Base-by-base conservation (phyloP, 192 early-diverging fungal species). In the Coemansia erecta region DNA sequence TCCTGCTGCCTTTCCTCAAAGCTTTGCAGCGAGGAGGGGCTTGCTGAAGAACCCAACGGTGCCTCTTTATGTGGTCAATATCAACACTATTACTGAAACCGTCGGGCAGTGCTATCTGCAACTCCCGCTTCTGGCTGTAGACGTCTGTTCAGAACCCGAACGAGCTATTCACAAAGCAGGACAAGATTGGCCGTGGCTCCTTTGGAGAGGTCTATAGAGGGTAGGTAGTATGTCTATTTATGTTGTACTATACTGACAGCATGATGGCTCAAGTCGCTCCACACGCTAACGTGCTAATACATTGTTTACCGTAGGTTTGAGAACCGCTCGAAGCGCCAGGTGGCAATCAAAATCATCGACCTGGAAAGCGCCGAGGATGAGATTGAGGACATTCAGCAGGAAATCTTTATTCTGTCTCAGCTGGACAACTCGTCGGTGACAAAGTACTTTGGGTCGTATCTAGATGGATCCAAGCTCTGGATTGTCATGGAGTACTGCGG, bases 401-500 rank as follows among this genome's bases (percentile, higher is more conserved):
- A 99, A 65, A 97, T 98, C 71, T 86, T 84, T 51, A 96, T 99
- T 53, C 80, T 99, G 24, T 94, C 94, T 44, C 95, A 97, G 66
- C 79, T 96, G 56, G 88, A 94, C 70, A 93, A 93, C 9, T 83
- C 83, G 18, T 89, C 89, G 66, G 90, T 97, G 40, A 94, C 92
- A 57, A 70, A 76, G 63, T 96, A 96, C 81, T 89, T 89, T 82
- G 92, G 90, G 14, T 94, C 94, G 52, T 97, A 86, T 72, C 81
- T 96, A 53, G 92, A 94, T 61, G 89, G 84, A 2, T 85, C 91
- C 18, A 84, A 93, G 58, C 81, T 98, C 47, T 98, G 94, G 94
- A 97, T 98, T 28, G 88, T 95, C n/a, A 98, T 97, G 94, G 94
- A 96, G 78, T 95, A 90, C 67, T 96, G 94, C 67, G 88, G 84